Evolutionary conservation across 352 stramenopile species (phyloP).

Genomic region (Phytophthora pini): DNA sequence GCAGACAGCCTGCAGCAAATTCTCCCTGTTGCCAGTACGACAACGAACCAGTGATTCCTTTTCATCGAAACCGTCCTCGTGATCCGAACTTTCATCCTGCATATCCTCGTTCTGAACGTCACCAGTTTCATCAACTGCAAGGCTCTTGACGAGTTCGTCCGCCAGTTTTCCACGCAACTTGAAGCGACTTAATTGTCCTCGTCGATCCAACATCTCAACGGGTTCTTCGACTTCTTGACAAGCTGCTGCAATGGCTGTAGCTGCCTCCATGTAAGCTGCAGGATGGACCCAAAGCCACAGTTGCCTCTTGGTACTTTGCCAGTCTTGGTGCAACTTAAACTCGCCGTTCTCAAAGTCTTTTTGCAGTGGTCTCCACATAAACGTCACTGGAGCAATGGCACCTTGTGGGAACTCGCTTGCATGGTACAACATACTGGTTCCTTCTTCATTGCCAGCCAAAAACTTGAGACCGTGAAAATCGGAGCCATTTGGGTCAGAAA

Average conservation of each 20-base stretch:
- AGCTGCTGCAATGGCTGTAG: constrained; percentile 58
- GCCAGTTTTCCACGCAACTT: constrained; percentile 66
- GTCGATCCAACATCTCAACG: constrained; percentile 73
- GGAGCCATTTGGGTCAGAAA: constrained; percentile 68
- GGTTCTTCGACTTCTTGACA: constrained; percentile 53
- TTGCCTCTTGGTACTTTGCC: constrained; percentile 61
- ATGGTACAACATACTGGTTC: constrained; percentile 61
- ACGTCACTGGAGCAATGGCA: constrained; percentile 74
- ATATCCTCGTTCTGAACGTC: constrained; percentile 1
- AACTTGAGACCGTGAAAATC: constrained; percentile 68
- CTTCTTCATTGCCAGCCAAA: constrained; percentile 61
- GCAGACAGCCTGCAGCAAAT: constrained; percentile 21
- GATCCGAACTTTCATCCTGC: constrained; percentile 43
- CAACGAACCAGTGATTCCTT: constrained; percentile 16
- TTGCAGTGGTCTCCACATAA: constrained; percentile 73
- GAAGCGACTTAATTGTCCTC: constrained; percentile 67
- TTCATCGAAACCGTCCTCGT: constrained; percentile 58
- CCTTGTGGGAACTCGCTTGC: constrained; percentile 58
- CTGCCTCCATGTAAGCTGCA: constrained; percentile 76
- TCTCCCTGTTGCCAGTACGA: constrained; percentile 23
- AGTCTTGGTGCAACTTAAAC: constrained; percentile 50
- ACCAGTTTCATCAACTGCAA: constrained; percentile 24
- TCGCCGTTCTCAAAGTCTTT: constrained; percentile 28
- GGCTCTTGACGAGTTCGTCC: constrained; percentile 39
- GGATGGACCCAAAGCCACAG: constrained; percentile 86